Evolutionary conservation across 2,329 filamentous ascomycete genomes (phyloP).

Genomic region (Rachicladosporium sp.): DNA sequence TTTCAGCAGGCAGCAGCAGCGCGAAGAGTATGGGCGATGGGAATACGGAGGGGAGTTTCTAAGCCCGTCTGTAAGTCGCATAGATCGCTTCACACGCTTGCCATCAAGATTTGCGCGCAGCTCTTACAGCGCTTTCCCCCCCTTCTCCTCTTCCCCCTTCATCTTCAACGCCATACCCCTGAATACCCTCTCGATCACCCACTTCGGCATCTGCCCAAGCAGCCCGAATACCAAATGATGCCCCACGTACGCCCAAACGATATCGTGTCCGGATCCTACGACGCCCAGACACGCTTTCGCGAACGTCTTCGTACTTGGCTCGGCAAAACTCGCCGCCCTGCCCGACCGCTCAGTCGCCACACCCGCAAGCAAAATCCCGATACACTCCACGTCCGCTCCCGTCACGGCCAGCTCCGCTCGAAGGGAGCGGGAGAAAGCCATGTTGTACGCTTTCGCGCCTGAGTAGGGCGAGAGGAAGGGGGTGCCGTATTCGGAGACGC

Average conservation of each 20-base stretch:
- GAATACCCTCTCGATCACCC: conserved; percentile 2
- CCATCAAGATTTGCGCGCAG: too few relatives aligned
- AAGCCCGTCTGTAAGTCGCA: not conserved
- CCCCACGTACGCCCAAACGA: conserved; percentile 10
- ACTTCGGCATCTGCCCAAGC: conserved; percentile 5
- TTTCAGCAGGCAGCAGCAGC: conserved; percentile 80
- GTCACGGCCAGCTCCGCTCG: conserved; percentile 29
- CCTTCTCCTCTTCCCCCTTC: not conserved
- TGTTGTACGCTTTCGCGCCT: conserved; percentile 33
- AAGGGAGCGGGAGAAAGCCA: conserved; percentile 27
- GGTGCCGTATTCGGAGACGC: conserved; percentile 28
- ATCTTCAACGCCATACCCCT: conserved; percentile 1
- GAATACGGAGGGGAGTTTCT: conserved; percentile 60
- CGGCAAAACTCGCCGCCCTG: conserved; percentile 1
- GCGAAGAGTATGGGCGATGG: conserved; percentile 92
- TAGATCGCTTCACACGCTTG: too few relatives aligned
- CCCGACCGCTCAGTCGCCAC: conserved; percentile 3
- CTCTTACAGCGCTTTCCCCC: not conserved
- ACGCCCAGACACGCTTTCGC: conserved; percentile 7
- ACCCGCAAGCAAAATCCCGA: conserved; percentile 4
- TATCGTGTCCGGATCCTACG: conserved; percentile 9
- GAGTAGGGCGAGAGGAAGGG: conserved; percentile 35
- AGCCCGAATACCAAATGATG: conserved; percentile 8
- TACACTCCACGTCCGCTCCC: conserved; percentile 26
- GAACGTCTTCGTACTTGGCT: conserved; percentile 4